These are phyloP conservation scores for Termitomyces sp. DNA, from an alignment of 768 basidiomycete species.

Conservation along the genomic window DNA sequence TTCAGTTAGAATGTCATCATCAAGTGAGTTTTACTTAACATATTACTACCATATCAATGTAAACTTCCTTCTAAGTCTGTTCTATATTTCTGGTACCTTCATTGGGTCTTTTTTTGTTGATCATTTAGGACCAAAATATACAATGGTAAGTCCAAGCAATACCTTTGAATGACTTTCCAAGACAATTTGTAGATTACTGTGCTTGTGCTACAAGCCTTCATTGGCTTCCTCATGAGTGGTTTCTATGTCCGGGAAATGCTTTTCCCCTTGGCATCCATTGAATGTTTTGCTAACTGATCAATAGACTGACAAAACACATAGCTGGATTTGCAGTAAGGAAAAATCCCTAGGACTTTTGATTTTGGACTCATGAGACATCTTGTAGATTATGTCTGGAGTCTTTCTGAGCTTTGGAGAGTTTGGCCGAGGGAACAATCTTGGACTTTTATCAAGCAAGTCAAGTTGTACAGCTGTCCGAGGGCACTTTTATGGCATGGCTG, in stretches of 20 bases:
- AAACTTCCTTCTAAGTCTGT: slow-evolving; percentile 24
- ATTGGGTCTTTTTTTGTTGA: slow-evolving; percentile 76
- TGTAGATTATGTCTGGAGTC: slow-evolving; percentile 85
- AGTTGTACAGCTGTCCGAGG: slow-evolving; percentile 85
- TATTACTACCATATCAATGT: background rate
- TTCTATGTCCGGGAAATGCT: slow-evolving; percentile 52
- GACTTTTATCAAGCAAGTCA: slow-evolving; percentile 80
- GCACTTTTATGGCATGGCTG: slow-evolving; percentile 82
- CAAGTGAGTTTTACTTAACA: slow-evolving; percentile 48
- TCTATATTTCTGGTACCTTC: slow-evolving; percentile 51
- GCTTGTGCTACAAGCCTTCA: slow-evolving; percentile 60
- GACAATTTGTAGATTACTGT: slow-evolving; percentile 54
- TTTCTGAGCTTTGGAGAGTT: slow-evolving; percentile 89
- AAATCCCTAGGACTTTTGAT: background rate
- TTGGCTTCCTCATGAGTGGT: slow-evolving; percentile 91
- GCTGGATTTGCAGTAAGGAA: slow-evolving; percentile 67
- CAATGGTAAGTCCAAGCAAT: slow-evolving; percentile 51
- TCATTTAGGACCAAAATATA: slow-evolving; percentile 69
- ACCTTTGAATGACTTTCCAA: background rate
- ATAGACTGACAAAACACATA: slow-evolving; percentile 59
- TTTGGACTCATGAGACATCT: background rate
- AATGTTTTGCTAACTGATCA: background rate
- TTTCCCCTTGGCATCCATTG: background rate
- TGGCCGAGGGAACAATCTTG: slow-evolving; percentile 84
- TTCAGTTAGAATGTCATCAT: slow-evolving; percentile 87